Base-by-base conservation (phyloP, 202 grass and related monocot species). In the Schoenoplectus tabernaemontani region DNA sequence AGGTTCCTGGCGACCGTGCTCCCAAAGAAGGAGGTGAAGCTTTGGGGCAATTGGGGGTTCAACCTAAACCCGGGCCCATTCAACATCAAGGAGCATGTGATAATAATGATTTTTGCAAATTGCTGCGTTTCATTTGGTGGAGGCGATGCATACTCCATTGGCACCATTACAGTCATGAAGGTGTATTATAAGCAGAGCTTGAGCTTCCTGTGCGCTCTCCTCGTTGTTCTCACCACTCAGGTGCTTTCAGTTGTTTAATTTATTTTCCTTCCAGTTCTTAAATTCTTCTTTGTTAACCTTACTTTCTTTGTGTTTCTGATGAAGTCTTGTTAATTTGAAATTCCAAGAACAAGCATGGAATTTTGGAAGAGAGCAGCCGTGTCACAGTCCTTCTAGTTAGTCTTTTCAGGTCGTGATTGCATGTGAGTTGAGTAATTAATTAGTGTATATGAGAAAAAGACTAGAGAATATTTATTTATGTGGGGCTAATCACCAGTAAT, bases 91-190 rank as follows among this genome's bases (percentile, higher is more conserved):
- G 95, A 98, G 88, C 95, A 98, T 64, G 95, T 98, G 78, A 91
- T 98, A 88, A 90, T 98, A 84, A 95, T 91, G 80, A 86, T 98
- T 79, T 95, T 98, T 79, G 95, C 95, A 63, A 98, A 98, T 84
- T 98, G 89, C 59, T 91, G 95, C 58, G 95, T 98, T 8, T 98
- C 91, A 7, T 95, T 78, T 84, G 96, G 96, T 19, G 96, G 96
- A 60, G 96, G 96, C 5, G 96, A 98, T 61, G 96, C 96, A 0
- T 99, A 99, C 83, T 95, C 96, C 83, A 99, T 95, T 83, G 96
- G 96, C 83, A 92, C 96, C 68, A 99, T 99, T 80, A 99, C 96
- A 15, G 92, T 99, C 57, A 99, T 99, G 92, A 99, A 99, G 90
- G 96, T 86, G 0, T 99, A 99, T 84, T 99, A 99, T 88, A 99